Evolutionary conservation across 2,329 filamentous ascomycete genomes (phyloP).

Genomic region (Bipolaris oryzae): DNA sequence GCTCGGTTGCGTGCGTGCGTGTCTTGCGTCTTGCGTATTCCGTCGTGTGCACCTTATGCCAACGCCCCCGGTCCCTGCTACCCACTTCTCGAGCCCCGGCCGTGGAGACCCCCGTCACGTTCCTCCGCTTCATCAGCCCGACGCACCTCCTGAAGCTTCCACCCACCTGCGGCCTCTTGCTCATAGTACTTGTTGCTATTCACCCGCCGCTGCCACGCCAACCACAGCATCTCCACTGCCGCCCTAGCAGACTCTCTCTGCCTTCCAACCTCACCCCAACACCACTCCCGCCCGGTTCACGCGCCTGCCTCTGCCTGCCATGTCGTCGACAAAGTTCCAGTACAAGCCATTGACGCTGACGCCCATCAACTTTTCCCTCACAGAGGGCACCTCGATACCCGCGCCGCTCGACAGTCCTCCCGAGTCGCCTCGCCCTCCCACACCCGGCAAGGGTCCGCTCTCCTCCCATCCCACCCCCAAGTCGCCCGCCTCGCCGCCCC

Average conservation of each 20-base stretch:
- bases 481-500: constrained; percentile 34
- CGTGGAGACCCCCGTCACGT: constrained; percentile 28
- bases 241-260: constrained; percentile 13
- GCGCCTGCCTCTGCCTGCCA: constrained; percentile 20
- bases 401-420: constrained; percentile 50
- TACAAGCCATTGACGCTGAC: constrained; percentile 47
- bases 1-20: not conserved
- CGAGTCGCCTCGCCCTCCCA: constrained; percentile 47
- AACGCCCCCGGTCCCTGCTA: too few species aligned
- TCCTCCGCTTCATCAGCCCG: constrained; percentile 25
- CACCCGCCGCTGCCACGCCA: constrained; percentile 22
- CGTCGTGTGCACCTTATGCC: not conserved
- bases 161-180: constrained; percentile 25
- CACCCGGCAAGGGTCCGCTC: constrained; percentile 48
- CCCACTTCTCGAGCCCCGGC: constrained; percentile 10
- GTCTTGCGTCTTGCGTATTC: not conserved
- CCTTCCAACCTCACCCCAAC: not conserved
- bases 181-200: constrained; percentile 14
- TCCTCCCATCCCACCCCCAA: constrained; percentile 51
- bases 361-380: constrained; percentile 51
- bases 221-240: constrained; percentile 26
- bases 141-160: constrained; percentile 40
- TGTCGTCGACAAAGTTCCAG: constrained; percentile 35
- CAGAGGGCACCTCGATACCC: constrained; percentile 51
- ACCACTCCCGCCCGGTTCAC: not conserved